A percentile compares a stretch with the other conserved stretches of the same genome.
phyloP scores from a whole-genome alignment of 352 stramenopile genomes.

The Phytopythium delawarense region DNA sequence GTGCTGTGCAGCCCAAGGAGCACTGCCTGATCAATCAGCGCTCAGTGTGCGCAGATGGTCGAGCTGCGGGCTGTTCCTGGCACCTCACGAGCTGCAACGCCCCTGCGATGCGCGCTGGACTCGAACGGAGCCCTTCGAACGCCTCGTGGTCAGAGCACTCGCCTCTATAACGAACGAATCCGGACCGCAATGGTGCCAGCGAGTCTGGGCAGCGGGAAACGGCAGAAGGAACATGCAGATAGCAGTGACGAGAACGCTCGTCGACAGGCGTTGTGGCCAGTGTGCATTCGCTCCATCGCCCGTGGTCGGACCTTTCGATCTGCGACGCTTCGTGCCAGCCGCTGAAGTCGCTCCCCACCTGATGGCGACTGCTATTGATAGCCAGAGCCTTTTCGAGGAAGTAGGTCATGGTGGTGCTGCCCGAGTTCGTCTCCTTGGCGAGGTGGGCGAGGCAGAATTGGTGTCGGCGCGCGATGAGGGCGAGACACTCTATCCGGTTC shows the following conservation, averaged over 20 bases:
- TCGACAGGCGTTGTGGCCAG: not conserved
- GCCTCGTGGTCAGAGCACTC: not conserved
- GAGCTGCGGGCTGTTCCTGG: not conserved
- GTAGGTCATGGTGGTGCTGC: not conserved
- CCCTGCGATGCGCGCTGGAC: not conserved
- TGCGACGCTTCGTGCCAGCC: not conserved
- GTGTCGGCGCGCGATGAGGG: not conserved
- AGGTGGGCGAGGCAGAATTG: too few relatives aligned
- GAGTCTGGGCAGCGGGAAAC: not conserved
- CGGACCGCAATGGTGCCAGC: not conserved
- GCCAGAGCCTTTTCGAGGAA: not conserved
- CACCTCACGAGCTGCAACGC: not conserved
- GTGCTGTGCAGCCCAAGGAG: too few relatives aligned
- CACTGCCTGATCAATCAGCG: not conserved
- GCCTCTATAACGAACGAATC: slow-evolving; percentile 1
- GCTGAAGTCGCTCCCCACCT: not conserved
- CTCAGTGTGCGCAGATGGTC: not conserved
- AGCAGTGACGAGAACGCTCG: not conserved
- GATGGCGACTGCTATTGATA: slow-evolving; percentile 1
- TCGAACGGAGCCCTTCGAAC: not conserved
- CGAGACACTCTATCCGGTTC: not conserved
- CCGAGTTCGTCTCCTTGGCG: too few relatives aligned
- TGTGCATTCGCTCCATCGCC: not conserved
- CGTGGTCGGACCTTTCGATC: not conserved
- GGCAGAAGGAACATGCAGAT: not conserved